Percentiles rank a stretch among this genome's conserved stretches.
Evolutionary conservation across 306 rosid species (phyloP).

Genomic region (Benincasa hispida): DNA sequence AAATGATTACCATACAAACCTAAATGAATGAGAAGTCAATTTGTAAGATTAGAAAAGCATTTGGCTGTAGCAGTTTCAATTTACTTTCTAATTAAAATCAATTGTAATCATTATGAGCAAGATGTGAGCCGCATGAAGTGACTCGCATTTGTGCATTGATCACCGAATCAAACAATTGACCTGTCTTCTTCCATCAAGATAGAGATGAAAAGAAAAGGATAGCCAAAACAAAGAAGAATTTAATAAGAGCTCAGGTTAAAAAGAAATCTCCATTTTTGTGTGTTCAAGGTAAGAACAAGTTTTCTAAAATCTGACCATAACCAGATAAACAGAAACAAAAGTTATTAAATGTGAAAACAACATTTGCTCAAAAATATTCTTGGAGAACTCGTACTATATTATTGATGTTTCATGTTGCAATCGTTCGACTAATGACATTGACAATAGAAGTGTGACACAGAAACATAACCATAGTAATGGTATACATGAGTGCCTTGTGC

Average conservation of each 20-base stretch:
- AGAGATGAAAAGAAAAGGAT: no score
- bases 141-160: no score
- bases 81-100: background rate
- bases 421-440: no score
- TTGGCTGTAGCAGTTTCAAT: background rate
- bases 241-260: background rate
- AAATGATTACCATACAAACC: no score
- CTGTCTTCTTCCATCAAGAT: background rate
- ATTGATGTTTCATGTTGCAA: conserved; percentile 5
- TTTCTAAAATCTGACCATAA: background rate
- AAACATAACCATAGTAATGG: background rate
- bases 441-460: background rate
- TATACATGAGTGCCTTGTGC: background rate
- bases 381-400: background rate
- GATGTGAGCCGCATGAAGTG: no score
- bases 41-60: background rate
- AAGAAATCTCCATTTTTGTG: background rate
- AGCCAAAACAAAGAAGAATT: no score
- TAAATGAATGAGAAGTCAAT: no score
- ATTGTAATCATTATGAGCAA: background rate
- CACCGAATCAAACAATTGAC: background rate
- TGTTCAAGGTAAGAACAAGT: no score
- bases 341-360: background rate
- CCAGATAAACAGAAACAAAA: background rate
- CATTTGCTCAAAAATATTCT: background rate